Conservation (phyloP, 768 basidiomycete species). For the Psilocybe subaeruginosa region DNA sequence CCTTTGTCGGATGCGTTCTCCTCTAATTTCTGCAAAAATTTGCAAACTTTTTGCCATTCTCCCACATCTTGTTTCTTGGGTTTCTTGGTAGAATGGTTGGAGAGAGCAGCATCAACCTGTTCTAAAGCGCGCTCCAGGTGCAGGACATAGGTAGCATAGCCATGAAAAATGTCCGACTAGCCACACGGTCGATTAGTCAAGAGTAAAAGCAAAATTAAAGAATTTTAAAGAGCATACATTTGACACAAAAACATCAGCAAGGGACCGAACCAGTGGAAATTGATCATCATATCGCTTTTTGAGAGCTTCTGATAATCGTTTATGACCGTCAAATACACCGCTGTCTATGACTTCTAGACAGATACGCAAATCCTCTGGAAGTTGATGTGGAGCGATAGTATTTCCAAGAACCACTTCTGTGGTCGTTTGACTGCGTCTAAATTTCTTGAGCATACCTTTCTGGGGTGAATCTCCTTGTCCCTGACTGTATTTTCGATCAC, state of each 20-base stretch:
- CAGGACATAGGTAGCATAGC: slow-evolving; percentile 94
- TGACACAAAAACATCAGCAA: slow-evolving; percentile 95
- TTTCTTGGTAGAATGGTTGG: slow-evolving; percentile 67
- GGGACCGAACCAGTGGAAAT: slow-evolving; percentile 88
- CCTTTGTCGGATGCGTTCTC: slow-evolving; percentile 81
- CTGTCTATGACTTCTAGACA: slow-evolving; percentile 88
- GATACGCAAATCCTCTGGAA: slow-evolving; percentile 86
- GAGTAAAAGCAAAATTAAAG: slow-evolving; percentile 14
- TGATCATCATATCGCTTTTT: slow-evolving; percentile 94
- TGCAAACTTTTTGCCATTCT: slow-evolving; percentile 80
- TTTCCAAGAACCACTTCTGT: slow-evolving; percentile 50
- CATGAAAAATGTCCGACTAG: slow-evolving; percentile 91
- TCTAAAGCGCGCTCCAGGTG: slow-evolving; percentile 90
- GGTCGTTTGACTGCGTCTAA: slow-evolving; percentile 66
- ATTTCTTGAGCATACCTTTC: slow-evolving; percentile 65
- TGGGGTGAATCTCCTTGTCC: slow-evolving; percentile 37
- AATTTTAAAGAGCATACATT: slow-evolving; percentile 60
- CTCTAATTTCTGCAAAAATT: slow-evolving; percentile 77
- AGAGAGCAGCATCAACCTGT: slow-evolving; percentile 82
- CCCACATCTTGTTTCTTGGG: slow-evolving; percentile 82
- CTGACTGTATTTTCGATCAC: slow-evolving; percentile 54
- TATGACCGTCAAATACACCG: slow-evolving; percentile 89
- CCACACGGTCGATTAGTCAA: neutral
- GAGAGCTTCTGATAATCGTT: slow-evolving; percentile 81
- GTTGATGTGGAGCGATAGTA: slow-evolving; percentile 70